phyloP scores from a whole-genome alignment of 495 filamentous ascomycete species.

The Neurospora tetraspora region DNA sequence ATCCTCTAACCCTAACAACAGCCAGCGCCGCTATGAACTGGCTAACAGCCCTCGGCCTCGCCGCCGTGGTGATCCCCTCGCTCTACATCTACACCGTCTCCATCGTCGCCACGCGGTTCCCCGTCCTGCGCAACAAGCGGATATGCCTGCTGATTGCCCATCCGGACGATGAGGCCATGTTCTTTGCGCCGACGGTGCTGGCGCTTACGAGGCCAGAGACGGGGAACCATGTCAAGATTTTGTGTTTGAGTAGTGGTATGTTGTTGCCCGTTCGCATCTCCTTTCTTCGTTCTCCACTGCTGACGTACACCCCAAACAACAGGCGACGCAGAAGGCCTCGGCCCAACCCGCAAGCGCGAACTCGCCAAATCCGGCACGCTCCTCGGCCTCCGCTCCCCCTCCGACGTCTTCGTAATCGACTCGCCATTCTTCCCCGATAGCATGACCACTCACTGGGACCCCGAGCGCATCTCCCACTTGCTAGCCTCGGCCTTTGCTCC shows the following conservation, averaged over 20 bases:
- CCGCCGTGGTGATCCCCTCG: slow-evolving; percentile 48
- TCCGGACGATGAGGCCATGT: slow-evolving; percentile 99
- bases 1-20: neutral
- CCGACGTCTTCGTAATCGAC: slow-evolving; percentile 76
- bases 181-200: slow-evolving; percentile 84
- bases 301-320: neutral
- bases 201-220: slow-evolving; percentile 60
- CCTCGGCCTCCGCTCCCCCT: slow-evolving; percentile 60
- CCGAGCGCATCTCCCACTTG: slow-evolving; percentile 54
- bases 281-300: neutral
- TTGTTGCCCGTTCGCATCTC: no score
- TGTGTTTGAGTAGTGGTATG: slow-evolving; percentile 77
- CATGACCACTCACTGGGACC: slow-evolving; percentile 67
- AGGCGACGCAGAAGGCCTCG: slow-evolving; percentile 82
- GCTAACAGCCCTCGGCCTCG: slow-evolving; percentile 27
- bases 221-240: slow-evolving; percentile 84
- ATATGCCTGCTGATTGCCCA: slow-evolving; percentile 91
- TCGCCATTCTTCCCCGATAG: slow-evolving; percentile 76
- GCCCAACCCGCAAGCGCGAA: slow-evolving; percentile 71
- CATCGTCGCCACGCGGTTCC: slow-evolving; percentile 48
- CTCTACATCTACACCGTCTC: slow-evolving; percentile 52
- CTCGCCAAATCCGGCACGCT: slow-evolving; percentile 63
- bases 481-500: slow-evolving; percentile 62
- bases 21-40: slow-evolving; percentile 14
- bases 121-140: slow-evolving; percentile 62